These are phyloP conservation scores for Erodium moschatum DNA, from an alignment of 441 rosid genomes.

Conservation along the genomic window DNA sequence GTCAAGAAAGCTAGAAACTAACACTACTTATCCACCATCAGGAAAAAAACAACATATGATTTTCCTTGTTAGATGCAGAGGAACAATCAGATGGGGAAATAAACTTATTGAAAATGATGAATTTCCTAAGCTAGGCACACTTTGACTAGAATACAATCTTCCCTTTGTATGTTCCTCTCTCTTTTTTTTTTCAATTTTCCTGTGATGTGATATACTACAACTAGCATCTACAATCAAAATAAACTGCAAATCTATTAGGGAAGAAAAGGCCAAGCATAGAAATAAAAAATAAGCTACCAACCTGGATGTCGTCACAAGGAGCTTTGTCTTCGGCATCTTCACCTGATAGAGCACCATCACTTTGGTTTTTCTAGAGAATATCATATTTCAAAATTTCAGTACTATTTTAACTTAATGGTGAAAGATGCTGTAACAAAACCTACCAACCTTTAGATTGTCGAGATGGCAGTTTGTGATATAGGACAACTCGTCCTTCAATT, in stretches of 20 bases:
- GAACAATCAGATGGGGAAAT: neutral
- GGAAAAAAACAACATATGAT: neutral
- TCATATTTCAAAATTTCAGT: constrained; percentile 26
- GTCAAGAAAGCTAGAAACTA: neutral
- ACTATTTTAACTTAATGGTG: constrained; percentile 9
- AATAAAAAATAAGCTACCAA: constrained; percentile 21
- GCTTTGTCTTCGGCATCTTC: constrained; percentile 30
- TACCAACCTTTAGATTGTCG: constrained; percentile 45
- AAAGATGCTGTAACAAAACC: constrained; percentile 13
- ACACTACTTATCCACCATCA: neutral
- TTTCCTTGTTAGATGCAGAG: neutral
- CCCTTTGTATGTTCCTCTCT: too few relatives aligned
- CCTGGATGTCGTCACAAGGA: constrained; percentile 52
- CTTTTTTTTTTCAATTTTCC: too few relatives aligned
- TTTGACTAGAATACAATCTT: neutral
- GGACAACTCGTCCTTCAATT: constrained; percentile 40
- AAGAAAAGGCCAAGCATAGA: constrained; percentile 5
- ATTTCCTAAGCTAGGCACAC: neutral
- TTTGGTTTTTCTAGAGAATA: constrained; percentile 36
- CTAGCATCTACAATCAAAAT: neutral
- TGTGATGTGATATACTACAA: too few relatives aligned
- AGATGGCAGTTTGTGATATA: constrained; percentile 32
- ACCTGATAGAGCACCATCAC: constrained; percentile 26
- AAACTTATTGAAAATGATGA: neutral
- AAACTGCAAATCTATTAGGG: neutral